phyloP scores from a whole-genome alignment of 1,139 yeast species.

The Suhomyces anneliseae region DNA sequence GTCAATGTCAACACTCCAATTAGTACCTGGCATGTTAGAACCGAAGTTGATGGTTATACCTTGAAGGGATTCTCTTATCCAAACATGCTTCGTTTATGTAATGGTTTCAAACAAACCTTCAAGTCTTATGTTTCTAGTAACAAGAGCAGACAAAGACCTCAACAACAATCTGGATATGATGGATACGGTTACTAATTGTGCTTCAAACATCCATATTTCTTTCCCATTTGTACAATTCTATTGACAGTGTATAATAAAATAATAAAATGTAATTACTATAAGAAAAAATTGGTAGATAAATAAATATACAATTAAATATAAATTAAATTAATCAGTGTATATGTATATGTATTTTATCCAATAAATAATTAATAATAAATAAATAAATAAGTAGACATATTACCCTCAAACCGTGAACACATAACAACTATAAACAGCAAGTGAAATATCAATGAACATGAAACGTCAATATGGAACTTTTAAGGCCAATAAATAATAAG shows the following conservation, averaged over 20 bases:
- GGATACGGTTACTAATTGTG: slow-evolving; percentile 29
- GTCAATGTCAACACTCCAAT: slow-evolving; percentile 68
- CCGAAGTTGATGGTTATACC: slow-evolving; percentile 82
- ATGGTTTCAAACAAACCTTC: slow-evolving; percentile 79
- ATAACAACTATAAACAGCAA: no score
- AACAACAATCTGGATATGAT: slow-evolving; percentile 23
- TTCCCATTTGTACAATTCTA: no score
- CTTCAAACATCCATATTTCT: no score
- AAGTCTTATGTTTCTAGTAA: slow-evolving; percentile 33
- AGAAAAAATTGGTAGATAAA: neutral
- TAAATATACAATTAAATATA: no score
- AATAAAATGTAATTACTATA: neutral
- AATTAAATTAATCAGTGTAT: neutral
- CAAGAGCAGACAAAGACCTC: slow-evolving; percentile 14
- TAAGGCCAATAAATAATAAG: no score
- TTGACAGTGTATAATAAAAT: slow-evolving; percentile 7
- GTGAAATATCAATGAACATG: neutral
- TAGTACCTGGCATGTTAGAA: slow-evolving; percentile 86
- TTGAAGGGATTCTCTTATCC: slow-evolving; percentile 81
- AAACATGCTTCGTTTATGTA: slow-evolving; percentile 82
- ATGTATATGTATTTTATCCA: neutral
- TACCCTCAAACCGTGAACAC: no score
- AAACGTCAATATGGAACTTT: no score
- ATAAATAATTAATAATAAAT: no score
- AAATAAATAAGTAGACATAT: no score